Conservation (phyloP, 1,284 basidiomycete genomes). For the Cutaneotrichosporon dermatis region DNA sequence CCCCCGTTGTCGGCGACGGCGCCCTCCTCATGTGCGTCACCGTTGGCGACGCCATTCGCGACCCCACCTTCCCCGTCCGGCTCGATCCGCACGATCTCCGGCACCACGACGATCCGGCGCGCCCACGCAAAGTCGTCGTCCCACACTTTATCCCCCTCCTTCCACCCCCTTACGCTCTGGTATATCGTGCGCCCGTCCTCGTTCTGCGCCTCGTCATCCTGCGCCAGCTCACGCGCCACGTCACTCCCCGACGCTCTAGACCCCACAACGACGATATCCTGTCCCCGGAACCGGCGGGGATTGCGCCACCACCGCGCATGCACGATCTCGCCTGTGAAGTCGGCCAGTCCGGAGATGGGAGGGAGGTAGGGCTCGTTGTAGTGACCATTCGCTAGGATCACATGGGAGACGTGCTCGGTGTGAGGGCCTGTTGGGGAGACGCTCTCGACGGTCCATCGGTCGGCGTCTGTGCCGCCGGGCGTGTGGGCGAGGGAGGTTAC, state of each 20-base stretch:
- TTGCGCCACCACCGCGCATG: conserved; percentile 53
- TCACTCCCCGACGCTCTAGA: conserved; percentile 54
- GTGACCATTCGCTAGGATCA: conserved; percentile 50
- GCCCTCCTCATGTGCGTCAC: too few relatives aligned
- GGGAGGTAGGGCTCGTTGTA: conserved; percentile 53
- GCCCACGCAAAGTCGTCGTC: conserved; percentile 33
- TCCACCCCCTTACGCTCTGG: conserved; percentile 30
- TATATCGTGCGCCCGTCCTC: conserved; percentile 32
- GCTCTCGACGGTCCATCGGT: conserved; percentile 21
- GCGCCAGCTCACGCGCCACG: conserved; percentile 52
- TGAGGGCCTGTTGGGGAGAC: conserved; percentile 16
- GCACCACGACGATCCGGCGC: conserved; percentile 32
- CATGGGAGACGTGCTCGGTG: conserved; percentile 22
- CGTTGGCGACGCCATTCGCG: too few relatives aligned
- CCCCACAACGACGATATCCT: conserved; percentile 54
- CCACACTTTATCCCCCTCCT: conserved; percentile 11
- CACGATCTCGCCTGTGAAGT: conserved; percentile 45
- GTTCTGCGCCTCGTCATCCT: conserved; percentile 24
- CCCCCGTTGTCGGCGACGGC: too few relatives aligned
- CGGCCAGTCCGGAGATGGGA: conserved; percentile 42
- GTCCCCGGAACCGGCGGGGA: conserved; percentile 35
- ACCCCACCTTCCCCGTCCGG: too few relatives aligned
- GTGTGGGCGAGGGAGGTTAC: conserved; percentile 18
- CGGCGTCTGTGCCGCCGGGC: conserved; percentile 1
- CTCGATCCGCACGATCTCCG: conserved; percentile 41